Conservation (phyloP, 192 early-diverging fungal species). For the Rhizophagus prolifer region DNA sequence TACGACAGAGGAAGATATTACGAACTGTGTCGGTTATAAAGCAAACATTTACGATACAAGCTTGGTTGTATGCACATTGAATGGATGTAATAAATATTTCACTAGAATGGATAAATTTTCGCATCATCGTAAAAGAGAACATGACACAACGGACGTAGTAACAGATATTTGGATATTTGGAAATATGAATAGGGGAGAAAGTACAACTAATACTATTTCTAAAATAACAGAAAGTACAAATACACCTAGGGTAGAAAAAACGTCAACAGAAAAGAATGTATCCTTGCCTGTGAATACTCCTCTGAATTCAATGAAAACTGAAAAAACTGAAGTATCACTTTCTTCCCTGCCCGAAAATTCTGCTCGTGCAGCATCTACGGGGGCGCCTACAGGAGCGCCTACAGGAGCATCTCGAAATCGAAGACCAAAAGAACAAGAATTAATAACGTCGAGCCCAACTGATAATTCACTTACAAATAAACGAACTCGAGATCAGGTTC, state of each 20-base stretch:
- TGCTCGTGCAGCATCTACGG: neutral
- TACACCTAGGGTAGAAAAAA: neutral
- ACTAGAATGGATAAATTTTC: constrained; percentile 27
- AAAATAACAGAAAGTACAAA: neutral
- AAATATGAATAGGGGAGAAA: constrained; percentile 31
- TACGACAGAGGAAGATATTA: constrained; percentile 25
- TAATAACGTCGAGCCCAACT: neutral
- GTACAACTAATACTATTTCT: neutral
- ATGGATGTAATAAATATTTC: constrained; percentile 29
- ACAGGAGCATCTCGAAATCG: neutral
- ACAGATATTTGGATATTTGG: constrained; percentile 31
- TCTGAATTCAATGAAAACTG: neutral
- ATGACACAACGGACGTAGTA: constrained; percentile 23
- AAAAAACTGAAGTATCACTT: neutral
- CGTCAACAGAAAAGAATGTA: neutral
- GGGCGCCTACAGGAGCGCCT: neutral
- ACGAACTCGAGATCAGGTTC: constrained; percentile 1
- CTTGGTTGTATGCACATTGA: constrained; percentile 29
- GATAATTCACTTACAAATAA: constrained; percentile 3
- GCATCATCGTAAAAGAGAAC: constrained; percentile 25
- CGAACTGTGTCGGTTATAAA: constrained; percentile 31
- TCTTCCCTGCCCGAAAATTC: neutral
- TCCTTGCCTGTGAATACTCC: neutral
- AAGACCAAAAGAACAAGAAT: neutral
- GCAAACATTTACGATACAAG: constrained; percentile 30